Evolutionary conservation across 139 green algal species (phyloP).

Genomic region (Edaphochlamys debaryana): DNA sequence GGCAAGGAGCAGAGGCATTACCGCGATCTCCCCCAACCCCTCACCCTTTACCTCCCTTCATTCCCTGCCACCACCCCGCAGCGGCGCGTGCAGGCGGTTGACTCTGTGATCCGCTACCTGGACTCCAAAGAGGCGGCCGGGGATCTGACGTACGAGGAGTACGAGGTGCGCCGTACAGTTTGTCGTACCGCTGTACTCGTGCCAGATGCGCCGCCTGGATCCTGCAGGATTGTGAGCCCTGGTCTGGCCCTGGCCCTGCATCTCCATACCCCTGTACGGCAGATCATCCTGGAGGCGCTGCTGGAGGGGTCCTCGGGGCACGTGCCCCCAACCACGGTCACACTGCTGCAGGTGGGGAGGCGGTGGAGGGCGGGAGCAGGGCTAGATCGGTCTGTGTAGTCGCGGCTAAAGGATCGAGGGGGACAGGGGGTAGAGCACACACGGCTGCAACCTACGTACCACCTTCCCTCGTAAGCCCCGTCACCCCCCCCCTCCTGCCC

Average conservation of each 20-base stretch:
- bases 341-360: background rate
- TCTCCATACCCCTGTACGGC: no score
- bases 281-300: conserved; percentile 44
- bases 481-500: no score
- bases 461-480: background rate
- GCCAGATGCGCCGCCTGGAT: no score
- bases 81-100: conserved; percentile 37
- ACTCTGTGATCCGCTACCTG: conserved; percentile 16
- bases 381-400: background rate
- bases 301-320: conserved; percentile 26
- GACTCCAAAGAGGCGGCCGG: conserved; percentile 23
- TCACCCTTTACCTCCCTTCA: no score
- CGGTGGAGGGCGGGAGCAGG: background rate
- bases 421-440: no score
- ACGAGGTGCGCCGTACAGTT: conserved; percentile 15
- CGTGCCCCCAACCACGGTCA: background rate
- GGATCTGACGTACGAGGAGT: conserved; percentile 35
- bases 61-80: no score
- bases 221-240: no score
- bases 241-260: no score
- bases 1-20: no score
- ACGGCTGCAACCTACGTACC: background rate
- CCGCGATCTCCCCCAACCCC: no score
- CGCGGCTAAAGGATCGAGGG: background rate
- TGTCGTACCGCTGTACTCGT: no score